Conservation (phyloP, 371 early-diverging fungal genomes). For the Haplosporangium sp. region DNA sequence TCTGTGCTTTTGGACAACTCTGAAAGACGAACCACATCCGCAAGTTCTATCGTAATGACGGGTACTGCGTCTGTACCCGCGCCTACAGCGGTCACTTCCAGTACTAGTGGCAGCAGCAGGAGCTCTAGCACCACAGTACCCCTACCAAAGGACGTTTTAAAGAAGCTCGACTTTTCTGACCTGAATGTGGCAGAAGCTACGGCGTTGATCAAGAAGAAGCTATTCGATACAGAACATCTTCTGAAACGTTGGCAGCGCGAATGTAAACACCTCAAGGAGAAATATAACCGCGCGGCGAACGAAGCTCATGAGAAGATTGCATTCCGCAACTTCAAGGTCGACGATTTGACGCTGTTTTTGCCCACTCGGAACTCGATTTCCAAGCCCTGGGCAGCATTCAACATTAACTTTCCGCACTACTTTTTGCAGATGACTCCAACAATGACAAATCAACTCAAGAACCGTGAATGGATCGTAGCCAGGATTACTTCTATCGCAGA, state of each 20-base stretch:
- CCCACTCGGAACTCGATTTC: conserved; percentile 79
- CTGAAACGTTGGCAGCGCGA: conserved; percentile 56
- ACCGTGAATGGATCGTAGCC: conserved; percentile 78
- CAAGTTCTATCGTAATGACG: conserved; percentile 8
- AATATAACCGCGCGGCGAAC: conserved; percentile 57
- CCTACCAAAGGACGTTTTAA: conserved; percentile 32
- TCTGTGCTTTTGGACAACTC: conserved; percentile 41
- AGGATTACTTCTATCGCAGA: conserved; percentile 71
- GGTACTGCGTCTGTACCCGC: conserved; percentile 5
- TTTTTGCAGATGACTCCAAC: conserved; percentile 69
- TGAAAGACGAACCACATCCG: conserved; percentile 22
- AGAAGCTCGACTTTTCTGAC: conserved; percentile 39
- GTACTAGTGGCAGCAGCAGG: conserved; percentile 19
- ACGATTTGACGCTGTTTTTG: conserved; percentile 79
- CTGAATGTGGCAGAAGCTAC: conserved; percentile 28
- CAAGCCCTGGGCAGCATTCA: conserved; percentile 87
- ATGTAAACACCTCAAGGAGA: conserved; percentile 57
- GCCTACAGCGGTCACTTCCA: conserved; percentile 5
- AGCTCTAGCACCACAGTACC: conserved; percentile 44
- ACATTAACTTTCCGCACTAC: conserved; percentile 80
- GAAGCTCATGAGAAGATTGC: conserved; percentile 69
- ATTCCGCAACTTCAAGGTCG: conserved; percentile 75
- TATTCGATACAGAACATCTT: conserved; percentile 61
- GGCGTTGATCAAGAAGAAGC: conserved; percentile 56
- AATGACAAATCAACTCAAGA: conserved; percentile 57